These are phyloP conservation scores for Colletotrichum tofieldiae DNA, from an alignment of 2,329 filamentous ascomycete species.

Conservation along the genomic window DNA sequence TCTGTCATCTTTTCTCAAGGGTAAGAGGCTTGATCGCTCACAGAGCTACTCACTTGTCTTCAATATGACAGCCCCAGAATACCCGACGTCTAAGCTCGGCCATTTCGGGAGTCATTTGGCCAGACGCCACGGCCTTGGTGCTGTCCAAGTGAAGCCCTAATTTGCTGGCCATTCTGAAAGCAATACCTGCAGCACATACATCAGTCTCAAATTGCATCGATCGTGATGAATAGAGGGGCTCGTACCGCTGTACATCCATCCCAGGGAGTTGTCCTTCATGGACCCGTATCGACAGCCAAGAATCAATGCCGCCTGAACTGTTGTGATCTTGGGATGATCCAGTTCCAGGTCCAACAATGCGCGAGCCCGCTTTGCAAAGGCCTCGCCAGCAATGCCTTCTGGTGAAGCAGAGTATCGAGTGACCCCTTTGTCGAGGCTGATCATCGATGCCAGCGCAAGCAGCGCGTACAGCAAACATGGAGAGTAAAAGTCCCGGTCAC, in stretches of 20 bases:
- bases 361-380: conserved; percentile 24
- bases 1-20: background rate
- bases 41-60: conserved; percentile 19
- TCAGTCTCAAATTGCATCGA: background rate
- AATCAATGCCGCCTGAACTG: conserved; percentile 27
- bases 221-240: no score
- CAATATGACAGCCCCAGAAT: conserved; percentile 33
- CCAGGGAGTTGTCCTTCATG: conserved; percentile 8
- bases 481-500: conserved; percentile 14
- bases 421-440: conserved; percentile 35
- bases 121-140: conserved; percentile 19
- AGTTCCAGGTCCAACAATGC: conserved; percentile 13
- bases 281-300: conserved; percentile 29
- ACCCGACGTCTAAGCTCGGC: conserved; percentile 26
- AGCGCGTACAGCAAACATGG: conserved; percentile 28
- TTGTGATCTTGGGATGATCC: conserved; percentile 19
- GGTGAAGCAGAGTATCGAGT: conserved; percentile 27
- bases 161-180: conserved; percentile 24
- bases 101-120: conserved; percentile 5
- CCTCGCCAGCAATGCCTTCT: conserved; percentile 16
- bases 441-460: conserved; percentile 33
- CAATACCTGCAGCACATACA: conserved; percentile 10
- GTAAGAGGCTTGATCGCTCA: fast-evolving
- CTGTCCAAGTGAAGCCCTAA: conserved; percentile 28
- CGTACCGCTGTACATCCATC: conserved; percentile 36